Base-by-base conservation (phyloP, 257 asterid species). In the Solanum rostratum region DNA sequence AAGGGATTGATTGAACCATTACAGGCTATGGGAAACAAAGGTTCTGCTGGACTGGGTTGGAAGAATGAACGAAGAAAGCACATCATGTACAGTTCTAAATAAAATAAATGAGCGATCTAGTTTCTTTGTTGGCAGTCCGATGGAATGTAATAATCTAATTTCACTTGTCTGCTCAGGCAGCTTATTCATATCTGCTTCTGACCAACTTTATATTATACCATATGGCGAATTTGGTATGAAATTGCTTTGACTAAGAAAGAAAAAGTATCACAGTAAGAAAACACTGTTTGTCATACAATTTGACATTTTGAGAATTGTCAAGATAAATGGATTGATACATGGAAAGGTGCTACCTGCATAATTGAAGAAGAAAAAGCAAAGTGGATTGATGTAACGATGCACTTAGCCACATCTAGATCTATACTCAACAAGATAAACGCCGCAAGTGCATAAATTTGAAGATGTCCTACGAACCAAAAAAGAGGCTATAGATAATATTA, bases 21-120 rank as follows among this genome's bases (percentile, higher is more conserved):
- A 65, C 92, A 86, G 86, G 94, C 97, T 43, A 85, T 83, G 46
- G 98, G 98, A 76, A 94, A 94, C 90, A 94, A 91, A 85, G 99
- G 99, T 71, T 91, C 89, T 89, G 97, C 99, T 74, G 98, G 99
- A 73, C 76, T 96, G 88, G 98, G 99, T 69, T 96, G 97, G 97
- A 87, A 87, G 82, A 86, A 89, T 68, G 87, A 89, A 85, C 86
- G 93, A 81, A 88, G 93, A 86, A 92, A 87, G 85, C 84, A 80
- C 45, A 16, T 79, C 27, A 24, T 9, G 20, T 79, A 71, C 66
- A 66, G 37, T 63, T 27, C 52, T 45, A 37, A 24, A 79, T 84
- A 29, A 37, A 24, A 80, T 84, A 29, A 80, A 49, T 24, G 27
- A 29, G 46, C 1, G 10, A 27, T 50, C 3, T 76, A 27, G 12